Percentiles rank a stretch among this genome's conserved stretches.
phyloP scores from a whole-genome alignment of 2,329 filamentous ascomycete genomes.

The Cordyceps farinosa region DNA sequence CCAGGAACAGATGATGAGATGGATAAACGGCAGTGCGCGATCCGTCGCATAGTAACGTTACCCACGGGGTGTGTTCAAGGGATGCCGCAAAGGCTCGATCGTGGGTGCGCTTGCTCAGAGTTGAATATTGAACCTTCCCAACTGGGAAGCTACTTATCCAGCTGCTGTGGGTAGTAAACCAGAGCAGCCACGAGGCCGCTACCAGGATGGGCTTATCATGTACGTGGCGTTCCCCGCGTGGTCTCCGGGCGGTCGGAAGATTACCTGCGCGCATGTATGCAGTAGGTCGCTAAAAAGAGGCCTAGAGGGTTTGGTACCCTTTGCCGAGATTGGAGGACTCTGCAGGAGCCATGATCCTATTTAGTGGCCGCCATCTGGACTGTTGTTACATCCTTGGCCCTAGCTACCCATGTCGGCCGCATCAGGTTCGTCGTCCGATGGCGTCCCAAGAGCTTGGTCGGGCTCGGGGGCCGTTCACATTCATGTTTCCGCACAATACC shows the following conservation, averaged over 20 bases:
- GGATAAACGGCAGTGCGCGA: too few species aligned
- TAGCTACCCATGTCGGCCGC: background rate
- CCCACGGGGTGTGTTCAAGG: background rate
- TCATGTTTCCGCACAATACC: background rate
- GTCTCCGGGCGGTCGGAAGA: background rate
- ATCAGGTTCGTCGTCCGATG: background rate
- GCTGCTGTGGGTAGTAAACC: background rate
- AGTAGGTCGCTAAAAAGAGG: background rate
- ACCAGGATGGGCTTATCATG: background rate
- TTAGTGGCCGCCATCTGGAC: background rate
- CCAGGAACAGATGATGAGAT: too few species aligned
- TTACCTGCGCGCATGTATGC: background rate
- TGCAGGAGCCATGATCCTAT: background rate
- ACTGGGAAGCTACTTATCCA: background rate
- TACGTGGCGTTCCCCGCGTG: slow-evolving; percentile 9
- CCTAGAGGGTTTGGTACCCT: background rate
- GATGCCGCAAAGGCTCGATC: background rate
- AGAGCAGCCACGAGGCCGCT: background rate
- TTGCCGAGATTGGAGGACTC: background rate
- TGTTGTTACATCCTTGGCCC: background rate
- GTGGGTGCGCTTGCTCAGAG: background rate
- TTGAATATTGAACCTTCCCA: slow-evolving; percentile 3
- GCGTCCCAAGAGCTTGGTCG: background rate
- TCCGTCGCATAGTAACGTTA: slow-evolving; percentile 11
- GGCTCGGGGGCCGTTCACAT: background rate